Conservation (phyloP, 345 rosid species). For the Moringa oleifera region DNA sequence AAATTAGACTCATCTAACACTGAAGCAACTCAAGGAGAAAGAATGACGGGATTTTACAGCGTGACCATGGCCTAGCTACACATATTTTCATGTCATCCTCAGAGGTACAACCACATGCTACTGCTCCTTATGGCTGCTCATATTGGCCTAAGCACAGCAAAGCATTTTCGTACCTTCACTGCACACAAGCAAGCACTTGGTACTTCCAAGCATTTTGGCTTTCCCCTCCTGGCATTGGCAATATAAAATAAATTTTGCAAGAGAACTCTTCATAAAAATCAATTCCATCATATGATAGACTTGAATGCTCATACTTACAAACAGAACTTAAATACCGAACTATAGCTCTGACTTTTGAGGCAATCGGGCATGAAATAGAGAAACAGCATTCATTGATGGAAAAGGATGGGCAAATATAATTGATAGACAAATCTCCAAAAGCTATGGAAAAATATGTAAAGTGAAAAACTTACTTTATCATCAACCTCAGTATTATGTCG, state of each 20-base stretch:
- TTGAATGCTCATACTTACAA: not conserved
- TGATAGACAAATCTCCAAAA: not conserved
- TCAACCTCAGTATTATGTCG: slow-evolving; percentile 98
- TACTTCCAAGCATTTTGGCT: too few species aligned
- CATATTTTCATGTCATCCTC: not conserved
- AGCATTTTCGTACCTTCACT: too few species aligned
- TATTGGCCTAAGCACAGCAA: not conserved
- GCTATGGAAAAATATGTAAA: slow-evolving; percentile 1
- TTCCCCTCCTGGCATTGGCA: not conserved
- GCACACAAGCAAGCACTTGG: not conserved
- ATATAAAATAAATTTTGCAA: not conserved
- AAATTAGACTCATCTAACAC: too few species aligned
- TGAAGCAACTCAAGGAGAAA: too few species aligned
- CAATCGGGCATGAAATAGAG: too few species aligned
- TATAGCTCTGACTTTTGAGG: not conserved
- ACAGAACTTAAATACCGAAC: too few species aligned
- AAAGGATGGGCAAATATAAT: too few species aligned
- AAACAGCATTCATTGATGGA: not conserved
- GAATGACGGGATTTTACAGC: too few species aligned
- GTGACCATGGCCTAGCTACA: not conserved
- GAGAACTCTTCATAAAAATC: not conserved
- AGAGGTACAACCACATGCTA: not conserved
- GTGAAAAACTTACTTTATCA: slow-evolving; percentile 67
- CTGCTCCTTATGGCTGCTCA: not conserved
- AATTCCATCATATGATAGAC: not conserved